Evolutionary conservation across 108 stramenopile genomes (phyloP).

Genomic region (Bacterosira constricta): DNA sequence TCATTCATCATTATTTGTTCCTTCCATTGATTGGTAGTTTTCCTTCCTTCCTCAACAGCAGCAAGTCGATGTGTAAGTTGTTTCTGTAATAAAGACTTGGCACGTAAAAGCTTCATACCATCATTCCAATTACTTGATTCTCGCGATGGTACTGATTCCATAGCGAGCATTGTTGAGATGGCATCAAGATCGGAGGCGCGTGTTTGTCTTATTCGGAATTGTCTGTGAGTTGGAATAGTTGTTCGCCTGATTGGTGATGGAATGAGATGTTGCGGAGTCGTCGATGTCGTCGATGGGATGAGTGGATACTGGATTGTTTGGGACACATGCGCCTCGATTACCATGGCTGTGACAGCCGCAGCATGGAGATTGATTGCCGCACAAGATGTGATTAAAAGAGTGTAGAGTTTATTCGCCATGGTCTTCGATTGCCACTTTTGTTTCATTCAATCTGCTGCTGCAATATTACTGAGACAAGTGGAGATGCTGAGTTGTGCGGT

Average conservation of each 20-base stretch:
- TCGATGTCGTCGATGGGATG: neutral
- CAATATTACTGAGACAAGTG: no score
- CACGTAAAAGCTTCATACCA: constrained; percentile 14
- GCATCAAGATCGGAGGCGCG: constrained; percentile 26
- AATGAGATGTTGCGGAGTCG: no score
- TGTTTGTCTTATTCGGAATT: constrained; percentile 33
- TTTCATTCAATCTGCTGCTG: no score
- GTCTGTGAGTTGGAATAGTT: no score
- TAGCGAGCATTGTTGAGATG: constrained; percentile 35
- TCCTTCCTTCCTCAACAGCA: constrained; percentile 54
- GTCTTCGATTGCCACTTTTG: no score
- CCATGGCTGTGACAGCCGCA: neutral
- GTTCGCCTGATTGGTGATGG: no score
- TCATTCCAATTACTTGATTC: constrained; percentile 16
- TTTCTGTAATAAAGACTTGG: constrained; percentile 19
- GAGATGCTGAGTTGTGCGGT: no score
- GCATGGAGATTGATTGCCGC: neutral
- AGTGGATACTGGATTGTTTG: neutral
- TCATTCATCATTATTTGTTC: neutral
- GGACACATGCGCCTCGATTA: neutral
- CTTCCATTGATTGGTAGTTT: neutral
- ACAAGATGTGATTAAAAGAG: neutral
- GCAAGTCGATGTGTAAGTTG: constrained; percentile 47
- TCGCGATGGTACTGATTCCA: constrained; percentile 16
- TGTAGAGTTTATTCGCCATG: neutral